A percentile compares a stretch with the other conserved stretches of the same genome.
Conservation (phyloP, 2,329 filamentous ascomycete genomes). For the Coniochaeta sp. region DNA sequence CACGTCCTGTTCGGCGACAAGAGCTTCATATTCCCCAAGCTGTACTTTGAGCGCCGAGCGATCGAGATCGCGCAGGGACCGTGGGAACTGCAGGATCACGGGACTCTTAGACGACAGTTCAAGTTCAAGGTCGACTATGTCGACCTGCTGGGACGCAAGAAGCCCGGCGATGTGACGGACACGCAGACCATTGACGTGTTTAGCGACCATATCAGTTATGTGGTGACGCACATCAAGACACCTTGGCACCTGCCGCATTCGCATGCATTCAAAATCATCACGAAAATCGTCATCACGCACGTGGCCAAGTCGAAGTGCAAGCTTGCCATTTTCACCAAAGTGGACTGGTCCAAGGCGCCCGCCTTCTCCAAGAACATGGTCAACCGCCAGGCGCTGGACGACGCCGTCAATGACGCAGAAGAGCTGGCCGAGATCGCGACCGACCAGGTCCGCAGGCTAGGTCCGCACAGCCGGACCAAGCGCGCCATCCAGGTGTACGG, state of each 20-base stretch:
- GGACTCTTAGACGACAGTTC: constrained; percentile 70
- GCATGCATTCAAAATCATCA: constrained; percentile 71
- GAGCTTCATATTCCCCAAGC: constrained; percentile 84
- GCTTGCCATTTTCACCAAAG: constrained; percentile 76
- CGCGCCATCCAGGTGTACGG: constrained; percentile 76
- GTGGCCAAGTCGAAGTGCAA: constrained; percentile 88
- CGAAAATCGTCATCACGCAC: constrained; percentile 90
- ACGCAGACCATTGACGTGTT: constrained; percentile 80
- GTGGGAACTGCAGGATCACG: constrained; percentile 66
- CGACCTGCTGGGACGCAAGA: constrained; percentile 56
- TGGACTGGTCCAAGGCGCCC: constrained; percentile 75
- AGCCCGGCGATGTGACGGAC: constrained; percentile 62
- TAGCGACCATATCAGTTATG: constrained; percentile 65
- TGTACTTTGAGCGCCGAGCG: constrained; percentile 77
- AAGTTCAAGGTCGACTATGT: constrained; percentile 66
- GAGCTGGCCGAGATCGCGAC: constrained; percentile 69
- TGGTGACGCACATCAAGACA: constrained; percentile 54
- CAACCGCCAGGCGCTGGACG: constrained; percentile 66
- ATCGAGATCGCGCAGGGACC: constrained; percentile 78
- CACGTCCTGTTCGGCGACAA: constrained; percentile 96
- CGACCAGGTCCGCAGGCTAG: constrained; percentile 69
- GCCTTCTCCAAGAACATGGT: constrained; percentile 52
- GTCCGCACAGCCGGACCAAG: constrained; percentile 65
- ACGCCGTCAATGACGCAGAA: constrained; percentile 64
- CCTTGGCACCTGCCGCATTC: constrained; percentile 82